Evolutionary conservation across 768 basidiomycete species (phyloP), one percentile per base, ranked within the genome.

Genomic region (Boletus eberwhitei): DNA sequence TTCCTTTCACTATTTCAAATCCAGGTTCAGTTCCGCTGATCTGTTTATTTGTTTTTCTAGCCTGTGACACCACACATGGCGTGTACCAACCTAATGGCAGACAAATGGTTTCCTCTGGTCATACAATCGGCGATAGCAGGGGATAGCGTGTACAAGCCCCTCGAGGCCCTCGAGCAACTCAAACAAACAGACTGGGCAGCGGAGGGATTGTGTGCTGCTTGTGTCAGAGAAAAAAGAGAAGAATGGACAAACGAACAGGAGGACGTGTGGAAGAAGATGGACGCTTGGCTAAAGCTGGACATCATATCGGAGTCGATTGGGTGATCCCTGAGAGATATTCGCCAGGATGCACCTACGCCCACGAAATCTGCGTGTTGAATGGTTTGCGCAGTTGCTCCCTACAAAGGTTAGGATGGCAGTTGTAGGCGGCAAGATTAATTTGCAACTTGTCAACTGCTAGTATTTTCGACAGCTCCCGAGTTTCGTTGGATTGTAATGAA

Each of bases 11-110:
- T n/a, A 26, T 37, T 40, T 40, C 24, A 32, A 8, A 29, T 42
- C 19, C 16, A 12, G 8, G 17, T 14, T 54, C 46, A 37, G 26
- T 39, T 42, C 22, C 40, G n/a, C 43, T 53, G 24, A 55, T 40
- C 5, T 9, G 13, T 16, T 38, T 34, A 11, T 24, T 41, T 32
- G 1, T n/a, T 22, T 34, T 47, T 42, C 19, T 54, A 69, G 70
- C 68, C 85, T 5, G 76, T 82, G 7, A 83, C 84, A n/a, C 71
- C 75, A 2, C 89, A 90, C 64, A 88, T 88, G 86, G 71, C 71
- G 5, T 90, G 89, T 69, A 89, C 87, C 4, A 82, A 88, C 64
- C 71, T 81, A 0, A 77, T 90, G 51, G 89, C 88, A 1, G 85
- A 85, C 48, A 75, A 71, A 48, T 90, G 88, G 89, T 86, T 88